These are phyloP conservation scores for Carnegiea gigantea DNA, from an alignment of 179 eudicot species.

Conservation along the genomic window DNA sequence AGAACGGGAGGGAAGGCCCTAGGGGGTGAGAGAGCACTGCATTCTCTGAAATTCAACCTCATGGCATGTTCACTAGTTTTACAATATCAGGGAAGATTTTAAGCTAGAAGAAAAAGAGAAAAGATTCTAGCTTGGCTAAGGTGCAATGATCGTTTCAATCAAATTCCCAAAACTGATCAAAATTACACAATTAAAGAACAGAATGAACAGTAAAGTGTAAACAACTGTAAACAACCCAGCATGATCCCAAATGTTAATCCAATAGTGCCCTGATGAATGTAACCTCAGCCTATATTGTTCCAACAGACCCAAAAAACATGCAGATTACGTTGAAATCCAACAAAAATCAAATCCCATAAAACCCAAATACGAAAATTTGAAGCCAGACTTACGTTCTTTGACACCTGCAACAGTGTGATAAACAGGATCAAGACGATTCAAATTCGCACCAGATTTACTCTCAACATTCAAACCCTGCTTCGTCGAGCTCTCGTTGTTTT, in stretches of 20 bases:
- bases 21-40: no score
- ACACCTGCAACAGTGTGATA: conserved; percentile 64
- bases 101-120: not conserved
- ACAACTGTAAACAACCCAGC: not conserved
- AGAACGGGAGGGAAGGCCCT: no score
- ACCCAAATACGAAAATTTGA: not conserved
- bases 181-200: not conserved
- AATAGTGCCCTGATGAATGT: no score
- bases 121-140: not conserved
- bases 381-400: conserved; percentile 62
- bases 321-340: not conserved
- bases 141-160: not conserved
- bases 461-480: conserved; percentile 18
- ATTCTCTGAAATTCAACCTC: not conserved
- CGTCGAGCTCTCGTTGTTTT: not conserved
- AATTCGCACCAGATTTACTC: conserved; percentile 41
- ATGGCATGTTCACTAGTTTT: not conserved
- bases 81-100: not conserved
- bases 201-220: not conserved
- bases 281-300: not conserved
- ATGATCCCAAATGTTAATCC: not conserved
- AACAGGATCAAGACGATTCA: conserved; percentile 62
- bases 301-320: not conserved
- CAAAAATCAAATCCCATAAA: not conserved
- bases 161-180: not conserved